phyloP scores from a whole-genome alignment of 768 basidiomycete genomes.

The Terana coerulea region DNA sequence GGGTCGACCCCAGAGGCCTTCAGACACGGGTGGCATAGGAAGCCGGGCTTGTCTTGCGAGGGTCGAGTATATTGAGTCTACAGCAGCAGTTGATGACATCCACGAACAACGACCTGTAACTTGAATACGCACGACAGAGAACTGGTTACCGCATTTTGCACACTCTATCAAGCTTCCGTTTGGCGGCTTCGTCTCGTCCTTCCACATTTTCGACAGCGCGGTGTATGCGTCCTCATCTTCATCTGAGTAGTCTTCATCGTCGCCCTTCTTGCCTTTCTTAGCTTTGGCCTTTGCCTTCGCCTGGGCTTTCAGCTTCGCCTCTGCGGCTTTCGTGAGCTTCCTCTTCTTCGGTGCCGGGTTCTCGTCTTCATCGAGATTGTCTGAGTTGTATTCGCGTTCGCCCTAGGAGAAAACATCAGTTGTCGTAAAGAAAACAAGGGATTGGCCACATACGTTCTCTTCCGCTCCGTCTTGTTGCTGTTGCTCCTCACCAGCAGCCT shows the following conservation, averaged over 20 bases:
- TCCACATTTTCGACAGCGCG: conserved; percentile 50
- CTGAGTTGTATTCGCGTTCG: conserved; percentile 59
- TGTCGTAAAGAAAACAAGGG: too few relatives aligned
- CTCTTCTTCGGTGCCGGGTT: conserved; percentile 43
- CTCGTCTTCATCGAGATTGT: conserved; percentile 64
- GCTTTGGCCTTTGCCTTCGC: conserved; percentile 39
- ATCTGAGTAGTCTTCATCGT: conserved; percentile 41
- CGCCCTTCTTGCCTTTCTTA: conserved; percentile 29
- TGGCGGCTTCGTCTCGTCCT: conserved; percentile 48
- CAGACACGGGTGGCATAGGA: conserved; percentile 81
- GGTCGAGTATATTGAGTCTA: conserved; percentile 88
- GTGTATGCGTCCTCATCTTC: conserved; percentile 67
- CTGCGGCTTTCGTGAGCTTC: conserved; percentile 43
- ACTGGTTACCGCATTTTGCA: conserved; percentile 76
- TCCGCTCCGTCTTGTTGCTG: too few relatives aligned
- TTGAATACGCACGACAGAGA: conserved; percentile 73
- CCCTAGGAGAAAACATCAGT: too few relatives aligned
- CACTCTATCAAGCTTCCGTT: conserved; percentile 81
- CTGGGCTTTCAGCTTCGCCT: conserved; percentile 40
- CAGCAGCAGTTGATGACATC: neutral
- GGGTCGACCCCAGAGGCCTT: conserved; percentile 77
- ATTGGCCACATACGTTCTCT: too few relatives aligned
- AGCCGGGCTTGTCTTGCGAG: conserved; percentile 65
- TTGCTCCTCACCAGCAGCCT: too few relatives aligned
- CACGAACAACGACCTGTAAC: neutral